phyloP scores from a whole-genome alignment of 768 basidiomycete genomes.

The Megacollybia marginata region DNA sequence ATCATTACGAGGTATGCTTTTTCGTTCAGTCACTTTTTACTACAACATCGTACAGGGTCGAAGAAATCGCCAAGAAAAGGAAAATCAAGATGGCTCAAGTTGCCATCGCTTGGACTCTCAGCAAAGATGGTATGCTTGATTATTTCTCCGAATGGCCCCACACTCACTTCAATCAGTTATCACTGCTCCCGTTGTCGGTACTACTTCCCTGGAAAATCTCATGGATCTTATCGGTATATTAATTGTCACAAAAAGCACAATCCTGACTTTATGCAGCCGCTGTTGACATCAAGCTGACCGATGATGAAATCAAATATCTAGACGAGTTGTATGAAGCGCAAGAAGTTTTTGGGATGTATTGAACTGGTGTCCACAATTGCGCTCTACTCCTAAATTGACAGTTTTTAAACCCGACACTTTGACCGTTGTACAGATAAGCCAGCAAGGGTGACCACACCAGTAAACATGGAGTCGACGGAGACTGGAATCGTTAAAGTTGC shows the following conservation, averaged over 20 bases:
- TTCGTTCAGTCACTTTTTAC: not conserved
- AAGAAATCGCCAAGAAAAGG: no score
- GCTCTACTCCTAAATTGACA: no score
- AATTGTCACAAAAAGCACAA: conserved; percentile 1
- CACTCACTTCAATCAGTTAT: no score
- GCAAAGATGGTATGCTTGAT: conserved; percentile 30
- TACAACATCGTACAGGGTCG: conserved; percentile 25
- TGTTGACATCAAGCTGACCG: conserved; percentile 34
- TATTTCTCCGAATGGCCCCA: no score
- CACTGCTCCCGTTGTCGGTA: conserved; percentile 38
- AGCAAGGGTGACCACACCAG: no score
- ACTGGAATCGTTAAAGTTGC: no score
- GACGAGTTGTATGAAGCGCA: conserved; percentile 37
- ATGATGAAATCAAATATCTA: conserved; percentile 41
- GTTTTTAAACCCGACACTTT: no score
- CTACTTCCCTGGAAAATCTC: conserved; percentile 27
- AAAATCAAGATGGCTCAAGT: conserved; percentile 42
- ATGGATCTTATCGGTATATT: conserved; percentile 28
- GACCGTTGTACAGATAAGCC: no score
- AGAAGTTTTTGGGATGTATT: conserved; percentile 29
- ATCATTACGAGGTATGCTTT: conserved; percentile 2
- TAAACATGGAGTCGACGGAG: no score
- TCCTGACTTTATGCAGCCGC: conserved; percentile 13
- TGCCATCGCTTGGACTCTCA: conserved; percentile 33
- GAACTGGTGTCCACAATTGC: not conserved